Evolutionary conservation across 306 rosid genomes (phyloP), one percentile per base, ranked within the genome.

Genomic region (Hippophae gyantsensis): DNA sequence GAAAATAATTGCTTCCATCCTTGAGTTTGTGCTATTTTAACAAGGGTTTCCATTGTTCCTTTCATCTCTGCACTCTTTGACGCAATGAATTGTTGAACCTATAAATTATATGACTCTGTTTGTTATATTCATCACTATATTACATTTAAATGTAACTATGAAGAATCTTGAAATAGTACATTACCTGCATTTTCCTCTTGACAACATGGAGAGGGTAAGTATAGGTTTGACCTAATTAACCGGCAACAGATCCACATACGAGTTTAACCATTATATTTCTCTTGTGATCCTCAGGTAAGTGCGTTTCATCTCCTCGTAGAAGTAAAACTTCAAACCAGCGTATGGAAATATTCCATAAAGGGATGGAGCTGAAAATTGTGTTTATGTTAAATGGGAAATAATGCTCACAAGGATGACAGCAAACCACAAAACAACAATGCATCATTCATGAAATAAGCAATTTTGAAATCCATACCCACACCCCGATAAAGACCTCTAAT

Each of bases 171-270:
- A 18, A 25, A 32, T 32, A 32, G 38, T 32, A 60, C 50, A 18
- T 48, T 79, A 85, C 98, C 96, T 92, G 96, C 98, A 92, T 92
- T 82, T 92, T 95, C 76, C 98, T 81, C 86, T 96, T 78, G 43
- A 88, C 96, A 72, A 92, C 98, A 69, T 92, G 93, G 32, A 92
- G 98, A 56, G 98, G 96, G 64, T 87, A 92, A 32, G 96, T 92
- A 78, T 87, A 85, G 49, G 96, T 92, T 67, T 92, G 98, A 44
- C 98, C 95, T 66, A 92, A 63, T 60, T 87, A 68, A 71, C 98
- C 98, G n/a, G 96, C 98, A 56, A 92, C 83, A 9, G 98, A 92
- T 68, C 98, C 96, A 63, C 96, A 87, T 0, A 76, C 77, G 52
- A 92, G 89, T 74, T 92, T 92, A 52, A 88, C 92, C 82, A 72